Evolutionary conservation across 176 grass and related monocot genomes (phyloP).

Genomic region (Triticum turgidum): DNA sequence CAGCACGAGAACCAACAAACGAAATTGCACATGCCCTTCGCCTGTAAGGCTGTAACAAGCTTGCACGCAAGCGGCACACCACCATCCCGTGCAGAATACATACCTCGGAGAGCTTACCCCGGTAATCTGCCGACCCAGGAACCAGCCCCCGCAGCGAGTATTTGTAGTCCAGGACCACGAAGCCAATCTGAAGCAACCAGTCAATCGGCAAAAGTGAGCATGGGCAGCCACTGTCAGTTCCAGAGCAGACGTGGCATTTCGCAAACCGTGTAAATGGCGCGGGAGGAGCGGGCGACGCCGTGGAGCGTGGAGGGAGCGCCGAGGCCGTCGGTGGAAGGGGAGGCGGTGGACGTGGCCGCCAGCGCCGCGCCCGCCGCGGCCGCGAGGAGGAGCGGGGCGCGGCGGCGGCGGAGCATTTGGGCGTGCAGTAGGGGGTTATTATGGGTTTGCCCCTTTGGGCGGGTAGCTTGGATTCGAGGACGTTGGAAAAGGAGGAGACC

Average conservation of each 20-base stretch:
- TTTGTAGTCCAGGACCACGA: slow-evolving; percentile 79
- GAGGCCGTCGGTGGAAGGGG: slow-evolving; percentile 24
- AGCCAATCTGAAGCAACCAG: slow-evolving; percentile 58
- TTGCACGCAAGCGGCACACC: background rate
- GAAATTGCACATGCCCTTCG: background rate
- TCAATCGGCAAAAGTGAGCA: background rate
- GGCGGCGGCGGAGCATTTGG: slow-evolving; percentile 32
- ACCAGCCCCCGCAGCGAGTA: slow-evolving; percentile 54
- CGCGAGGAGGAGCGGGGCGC: slow-evolving; percentile 35
- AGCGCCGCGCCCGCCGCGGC: slow-evolving; percentile 29
- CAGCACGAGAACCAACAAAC: background rate
- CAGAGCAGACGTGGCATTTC: background rate
- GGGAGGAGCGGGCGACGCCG: slow-evolving; percentile 71
- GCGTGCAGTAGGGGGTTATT: background rate
- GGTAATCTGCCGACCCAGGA: slow-evolving; percentile 53
- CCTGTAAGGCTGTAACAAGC: background rate
- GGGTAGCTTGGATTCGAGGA: no score
- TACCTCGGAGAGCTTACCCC: slow-evolving; percentile 76
- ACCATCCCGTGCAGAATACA: background rate
- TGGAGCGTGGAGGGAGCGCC: slow-evolving; percentile 35
- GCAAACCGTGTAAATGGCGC: slow-evolving; percentile 68
- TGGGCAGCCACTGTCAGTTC: background rate
- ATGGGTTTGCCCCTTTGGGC: background rate
- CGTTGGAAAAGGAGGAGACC: no score
- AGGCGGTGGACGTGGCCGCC: slow-evolving; percentile 12